phyloP scores from a whole-genome alignment of 495 filamentous ascomycete genomes.

The Penicillium paxilli region DNA sequence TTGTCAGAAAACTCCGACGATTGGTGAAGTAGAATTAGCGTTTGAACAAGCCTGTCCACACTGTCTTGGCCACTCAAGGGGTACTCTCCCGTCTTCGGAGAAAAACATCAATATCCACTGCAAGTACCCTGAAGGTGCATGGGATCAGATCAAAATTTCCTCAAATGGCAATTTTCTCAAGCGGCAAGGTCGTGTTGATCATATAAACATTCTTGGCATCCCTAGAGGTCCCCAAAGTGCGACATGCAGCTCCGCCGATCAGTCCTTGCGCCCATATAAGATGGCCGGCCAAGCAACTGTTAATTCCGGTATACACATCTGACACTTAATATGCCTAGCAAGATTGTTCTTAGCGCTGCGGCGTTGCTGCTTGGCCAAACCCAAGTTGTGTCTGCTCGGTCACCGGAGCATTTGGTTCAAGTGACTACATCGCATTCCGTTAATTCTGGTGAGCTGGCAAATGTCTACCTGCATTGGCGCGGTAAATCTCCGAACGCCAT shows the following conservation, averaged over 20 bases:
- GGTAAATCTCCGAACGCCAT: neutral
- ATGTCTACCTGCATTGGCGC: slow-evolving; percentile 8
- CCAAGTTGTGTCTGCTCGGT: slow-evolving; percentile 4
- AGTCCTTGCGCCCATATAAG: neutral
- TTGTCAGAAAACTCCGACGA: neutral
- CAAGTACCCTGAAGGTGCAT: neutral
- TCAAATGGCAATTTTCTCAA: neutral
- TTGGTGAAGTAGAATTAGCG: neutral
- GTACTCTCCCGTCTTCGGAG: neutral
- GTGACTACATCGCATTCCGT: slow-evolving; percentile 6
- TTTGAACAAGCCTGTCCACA: neutral
- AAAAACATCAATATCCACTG: neutral
- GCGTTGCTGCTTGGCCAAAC: slow-evolving; percentile 1
- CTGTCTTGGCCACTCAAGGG: neutral
- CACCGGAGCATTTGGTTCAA: neutral
- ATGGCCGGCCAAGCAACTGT: too few relatives aligned
- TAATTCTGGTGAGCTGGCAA: slow-evolving; percentile 7
- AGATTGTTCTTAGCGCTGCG: neutral
- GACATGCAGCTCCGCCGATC: neutral
- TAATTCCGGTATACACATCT: too few relatives aligned
- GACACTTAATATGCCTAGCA: slow-evolving; percentile 9
- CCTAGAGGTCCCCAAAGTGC: neutral
- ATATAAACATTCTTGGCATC: neutral
- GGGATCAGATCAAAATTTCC: neutral
- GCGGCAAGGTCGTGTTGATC: neutral